Conservation (phyloP, 2,329 filamentous ascomycete species). For the Nemania abortiva region DNA sequence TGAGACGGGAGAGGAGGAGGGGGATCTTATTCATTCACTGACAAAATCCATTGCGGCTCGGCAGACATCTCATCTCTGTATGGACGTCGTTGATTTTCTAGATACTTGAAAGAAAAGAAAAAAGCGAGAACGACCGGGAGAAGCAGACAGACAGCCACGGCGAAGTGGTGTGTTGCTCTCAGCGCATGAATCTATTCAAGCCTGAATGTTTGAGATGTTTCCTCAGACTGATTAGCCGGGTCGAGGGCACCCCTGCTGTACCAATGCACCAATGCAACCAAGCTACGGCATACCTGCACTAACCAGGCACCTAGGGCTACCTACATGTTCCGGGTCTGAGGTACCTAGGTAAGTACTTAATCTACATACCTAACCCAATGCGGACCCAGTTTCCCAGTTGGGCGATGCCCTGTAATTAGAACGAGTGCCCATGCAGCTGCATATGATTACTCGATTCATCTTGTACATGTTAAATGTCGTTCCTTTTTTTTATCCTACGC, state of each 20-base stretch:
- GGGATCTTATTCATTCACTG: constrained; percentile 46
- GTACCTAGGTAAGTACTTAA: too few relatives aligned
- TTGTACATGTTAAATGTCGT: too few relatives aligned
- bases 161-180: background rate
- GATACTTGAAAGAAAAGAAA: constrained; percentile 9
- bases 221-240: constrained; percentile 33
- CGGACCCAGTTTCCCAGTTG: constrained; percentile 63
- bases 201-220: constrained; percentile 38
- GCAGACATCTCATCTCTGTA: constrained; percentile 59
- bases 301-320: background rate
- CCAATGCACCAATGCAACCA: background rate
- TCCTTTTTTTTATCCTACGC: too few relatives aligned
- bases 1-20: background rate
- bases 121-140: background rate
- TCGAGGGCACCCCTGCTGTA: constrained; percentile 5
- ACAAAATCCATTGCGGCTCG: constrained; percentile 69
- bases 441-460: too few relatives aligned
- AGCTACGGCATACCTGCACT: background rate
- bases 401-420: constrained; percentile 74
- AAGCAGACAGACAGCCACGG: constrained; percentile 20
- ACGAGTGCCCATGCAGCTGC: constrained; percentile 64
- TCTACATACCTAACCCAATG: too few relatives aligned
- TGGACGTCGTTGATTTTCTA: background rate
- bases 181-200: constrained; percentile 34
- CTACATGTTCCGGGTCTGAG: too few relatives aligned